Conservation (phyloP, 2,329 filamentous ascomycete genomes). For the Phyllosticta paracitricarpa region DNA sequence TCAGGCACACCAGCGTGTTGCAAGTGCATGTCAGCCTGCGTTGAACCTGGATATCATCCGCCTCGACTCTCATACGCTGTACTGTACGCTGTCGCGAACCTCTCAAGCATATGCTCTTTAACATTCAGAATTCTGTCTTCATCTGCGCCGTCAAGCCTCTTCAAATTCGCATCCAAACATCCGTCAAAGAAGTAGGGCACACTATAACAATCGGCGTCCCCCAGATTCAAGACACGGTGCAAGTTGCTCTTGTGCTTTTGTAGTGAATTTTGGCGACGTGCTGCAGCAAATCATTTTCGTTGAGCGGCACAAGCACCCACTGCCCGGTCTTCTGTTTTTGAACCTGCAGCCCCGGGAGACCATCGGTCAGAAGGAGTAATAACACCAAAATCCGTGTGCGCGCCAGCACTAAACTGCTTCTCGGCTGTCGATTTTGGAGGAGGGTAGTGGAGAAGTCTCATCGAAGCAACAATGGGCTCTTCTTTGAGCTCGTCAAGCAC, state of each 20-base stretch:
- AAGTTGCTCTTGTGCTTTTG: conserved; percentile 43
- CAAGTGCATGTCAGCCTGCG: conserved; percentile 22
- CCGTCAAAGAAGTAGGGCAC: conserved; percentile 49
- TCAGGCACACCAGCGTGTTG: conserved; percentile 21
- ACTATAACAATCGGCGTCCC: conserved; percentile 42
- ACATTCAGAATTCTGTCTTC: conserved; percentile 15
- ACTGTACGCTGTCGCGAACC: conserved; percentile 5
- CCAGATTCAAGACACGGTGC: conserved; percentile 47
- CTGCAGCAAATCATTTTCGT: conserved; percentile 26
- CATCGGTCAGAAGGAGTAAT: conserved; percentile 47
- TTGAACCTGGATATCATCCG: background rate
- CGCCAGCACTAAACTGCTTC: conserved; percentile 27
- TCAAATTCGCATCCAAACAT: conserved; percentile 33
- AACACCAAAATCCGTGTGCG: conserved; percentile 48
- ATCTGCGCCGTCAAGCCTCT: conserved; percentile 11
- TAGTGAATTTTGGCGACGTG: conserved; percentile 32
- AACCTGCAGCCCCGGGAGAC: conserved; percentile 42
- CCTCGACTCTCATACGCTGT: background rate
- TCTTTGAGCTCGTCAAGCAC: background rate
- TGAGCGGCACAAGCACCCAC: conserved; percentile 32
- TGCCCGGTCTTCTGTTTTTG: conserved; percentile 32
- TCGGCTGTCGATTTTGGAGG: conserved; percentile 5
- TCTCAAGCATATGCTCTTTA: conserved; percentile 19
- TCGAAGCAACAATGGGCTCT: conserved; percentile 3
- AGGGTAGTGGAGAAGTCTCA: conserved; percentile 15